phyloP scores from a whole-genome alignment of 345 rosid genomes.

The Corchorus capsularis region DNA sequence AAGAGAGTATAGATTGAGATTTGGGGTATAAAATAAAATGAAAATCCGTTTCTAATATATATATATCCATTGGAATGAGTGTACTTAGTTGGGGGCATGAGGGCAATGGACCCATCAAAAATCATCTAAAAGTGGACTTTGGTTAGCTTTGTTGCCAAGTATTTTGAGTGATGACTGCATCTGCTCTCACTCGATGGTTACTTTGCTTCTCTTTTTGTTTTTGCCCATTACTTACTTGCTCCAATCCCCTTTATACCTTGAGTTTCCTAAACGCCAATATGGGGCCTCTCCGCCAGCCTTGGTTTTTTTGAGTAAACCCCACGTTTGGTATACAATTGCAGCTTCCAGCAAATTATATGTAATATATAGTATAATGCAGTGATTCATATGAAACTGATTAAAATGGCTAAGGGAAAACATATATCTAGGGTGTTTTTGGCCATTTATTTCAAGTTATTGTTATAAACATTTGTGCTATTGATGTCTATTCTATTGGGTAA shows the following conservation, averaged over 20 bases:
- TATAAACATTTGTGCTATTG: too few relatives aligned
- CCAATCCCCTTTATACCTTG: not conserved
- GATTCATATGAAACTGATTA: not conserved
- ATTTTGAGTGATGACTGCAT: not conserved
- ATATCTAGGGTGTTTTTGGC: not conserved
- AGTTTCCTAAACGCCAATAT: not conserved
- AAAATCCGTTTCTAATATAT: not conserved
- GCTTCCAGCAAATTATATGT: too few relatives aligned
- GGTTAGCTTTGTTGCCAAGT: conserved; percentile 23
- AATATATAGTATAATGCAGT: too few relatives aligned
- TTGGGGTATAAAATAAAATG: too few relatives aligned
- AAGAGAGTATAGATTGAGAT: not conserved
- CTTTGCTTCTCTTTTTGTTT: conserved; percentile 29
- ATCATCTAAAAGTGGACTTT: not conserved
- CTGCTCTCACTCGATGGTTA: not conserved
- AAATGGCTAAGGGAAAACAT: not conserved
- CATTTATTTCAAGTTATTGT: not conserved
- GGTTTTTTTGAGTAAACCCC: not conserved
- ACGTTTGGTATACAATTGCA: conserved; percentile 6
- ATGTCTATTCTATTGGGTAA: too few relatives aligned
- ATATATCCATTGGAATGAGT: not conserved
- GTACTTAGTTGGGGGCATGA: not conserved
- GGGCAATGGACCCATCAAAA: not conserved
- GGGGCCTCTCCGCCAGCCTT: not conserved
- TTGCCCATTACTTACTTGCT: not conserved